Conservation (phyloP, 352 stramenopile genomes). For the Phytophthora ramorum region DNA sequence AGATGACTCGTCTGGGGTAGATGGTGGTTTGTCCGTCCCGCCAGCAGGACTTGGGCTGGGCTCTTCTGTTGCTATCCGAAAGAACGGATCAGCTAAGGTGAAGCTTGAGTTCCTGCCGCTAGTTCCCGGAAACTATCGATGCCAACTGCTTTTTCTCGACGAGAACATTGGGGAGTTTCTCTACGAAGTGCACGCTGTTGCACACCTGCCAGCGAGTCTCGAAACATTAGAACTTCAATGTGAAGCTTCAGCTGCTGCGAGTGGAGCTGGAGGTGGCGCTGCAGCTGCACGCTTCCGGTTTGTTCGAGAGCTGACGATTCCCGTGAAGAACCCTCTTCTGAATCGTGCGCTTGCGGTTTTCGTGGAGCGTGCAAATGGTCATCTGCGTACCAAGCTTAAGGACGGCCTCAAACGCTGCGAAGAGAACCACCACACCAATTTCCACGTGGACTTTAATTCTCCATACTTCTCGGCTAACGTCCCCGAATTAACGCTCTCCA, state of each 20-base stretch:
- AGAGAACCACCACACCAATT: conserved; percentile 69
- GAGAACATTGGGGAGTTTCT: conserved; percentile 94
- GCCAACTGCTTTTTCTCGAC: conserved; percentile 92
- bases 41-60: conserved; percentile 21
- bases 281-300: conserved; percentile 51
- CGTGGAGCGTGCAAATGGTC: conserved; percentile 70
- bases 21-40: conserved; percentile 11
- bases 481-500: conserved; percentile 51
- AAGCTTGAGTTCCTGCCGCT: conserved; percentile 92
- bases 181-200: conserved; percentile 89
- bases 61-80: conserved; percentile 45
- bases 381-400: conserved; percentile 79
- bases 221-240: conserved; percentile 88
- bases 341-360: conserved; percentile 72
- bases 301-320: conserved; percentile 79
- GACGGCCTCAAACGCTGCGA: conserved; percentile 83
- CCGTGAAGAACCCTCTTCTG: conserved; percentile 82
- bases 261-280: conserved; percentile 1
- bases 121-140: conserved; percentile 88
- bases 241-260: conserved; percentile 40
- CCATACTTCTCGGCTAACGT: conserved; percentile 82
- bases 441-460: conserved; percentile 86
- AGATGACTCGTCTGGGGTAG: conserved; percentile 8
- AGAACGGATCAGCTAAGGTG: conserved; percentile 64
- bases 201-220: conserved; percentile 74